A percentile compares a stretch with the other conserved stretches of the same genome.
Evolutionary conservation across 2,329 filamentous ascomycete species (phyloP).

Genomic region (Diaporthe velutina): DNA sequence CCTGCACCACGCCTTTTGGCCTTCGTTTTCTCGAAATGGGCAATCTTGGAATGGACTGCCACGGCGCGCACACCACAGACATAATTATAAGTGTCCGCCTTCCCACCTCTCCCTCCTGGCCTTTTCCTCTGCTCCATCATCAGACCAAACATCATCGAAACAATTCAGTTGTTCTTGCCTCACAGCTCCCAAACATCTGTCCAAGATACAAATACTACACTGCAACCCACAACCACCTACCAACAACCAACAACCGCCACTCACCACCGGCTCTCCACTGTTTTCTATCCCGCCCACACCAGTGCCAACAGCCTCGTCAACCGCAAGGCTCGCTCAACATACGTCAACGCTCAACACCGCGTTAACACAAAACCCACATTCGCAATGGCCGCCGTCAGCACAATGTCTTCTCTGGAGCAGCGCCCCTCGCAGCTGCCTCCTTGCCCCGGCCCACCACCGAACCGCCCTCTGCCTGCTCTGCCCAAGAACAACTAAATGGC

Average conservation of each 20-base stretch:
- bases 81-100: conserved; percentile 34
- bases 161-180: conserved; percentile 26
- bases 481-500: conserved; percentile 68
- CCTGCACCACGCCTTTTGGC: conserved; percentile 32
- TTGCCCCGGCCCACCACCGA: conserved; percentile 75
- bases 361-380: conserved; percentile 4
- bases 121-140: conserved; percentile 1
- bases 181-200: conserved; percentile 25
- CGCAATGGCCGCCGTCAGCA: conserved; percentile 40
- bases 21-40: conserved; percentile 35
- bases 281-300: conserved; percentile 13
- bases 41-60: conserved; percentile 29
- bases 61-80: conserved; percentile 27
- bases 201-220: conserved; percentile 9
- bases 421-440: conserved; percentile 76
- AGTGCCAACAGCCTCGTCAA: conserved; percentile 36
- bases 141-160: conserved; percentile 32
- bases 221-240: conserved; percentile 4
- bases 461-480: conserved; percentile 74
- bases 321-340: background rate
- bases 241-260: background rate
- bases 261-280: conserved; percentile 24
- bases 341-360: conserved; percentile 3
- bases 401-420: conserved; percentile 51
- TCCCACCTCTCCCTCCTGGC: conserved; percentile 21